Evolutionary conservation across 1,284 basidiomycete species (phyloP).

Genomic region (Neonothopanus nambi): DNA sequence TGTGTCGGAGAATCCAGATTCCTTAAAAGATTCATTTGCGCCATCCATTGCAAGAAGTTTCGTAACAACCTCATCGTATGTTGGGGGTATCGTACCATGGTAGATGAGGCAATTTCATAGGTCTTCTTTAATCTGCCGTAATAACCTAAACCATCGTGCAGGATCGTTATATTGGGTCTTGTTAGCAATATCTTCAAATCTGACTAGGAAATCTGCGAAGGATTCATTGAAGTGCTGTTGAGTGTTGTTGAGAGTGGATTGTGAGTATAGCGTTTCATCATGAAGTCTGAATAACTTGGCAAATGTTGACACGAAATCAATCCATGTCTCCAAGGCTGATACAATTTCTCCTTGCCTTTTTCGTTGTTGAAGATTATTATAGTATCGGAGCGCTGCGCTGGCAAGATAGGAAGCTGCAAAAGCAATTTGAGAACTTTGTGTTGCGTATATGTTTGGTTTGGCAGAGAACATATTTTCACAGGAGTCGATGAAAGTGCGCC

Average conservation of each 20-base stretch:
- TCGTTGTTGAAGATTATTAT: neutral
- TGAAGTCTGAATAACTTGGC: neutral
- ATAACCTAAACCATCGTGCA: neutral
- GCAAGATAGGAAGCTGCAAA: constrained; percentile 3
- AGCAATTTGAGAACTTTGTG: neutral
- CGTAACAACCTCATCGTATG: neutral
- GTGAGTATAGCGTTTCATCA: too few relatives aligned
- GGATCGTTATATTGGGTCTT: too few relatives aligned
- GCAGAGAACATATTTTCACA: too few relatives aligned
- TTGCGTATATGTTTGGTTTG: too few relatives aligned
- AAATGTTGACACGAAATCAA: neutral
- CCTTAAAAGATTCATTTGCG: neutral
- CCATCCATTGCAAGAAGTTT: neutral
- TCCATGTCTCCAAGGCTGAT: neutral
- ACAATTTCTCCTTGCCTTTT: neutral
- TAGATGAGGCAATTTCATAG: neutral
- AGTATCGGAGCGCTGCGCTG: neutral
- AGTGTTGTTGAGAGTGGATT: too few relatives aligned
- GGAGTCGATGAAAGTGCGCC: too few relatives aligned
- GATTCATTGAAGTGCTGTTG: too few relatives aligned
- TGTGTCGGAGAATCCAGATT: neutral
- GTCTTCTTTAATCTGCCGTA: neutral
- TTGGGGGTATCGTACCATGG: neutral
- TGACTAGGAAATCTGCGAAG: too few relatives aligned
- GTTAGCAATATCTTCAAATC: too few relatives aligned